These are phyloP conservation scores for Amylostereum areolatum DNA, from an alignment of 1,284 basidiomycete species.

Conservation along the genomic window DNA sequence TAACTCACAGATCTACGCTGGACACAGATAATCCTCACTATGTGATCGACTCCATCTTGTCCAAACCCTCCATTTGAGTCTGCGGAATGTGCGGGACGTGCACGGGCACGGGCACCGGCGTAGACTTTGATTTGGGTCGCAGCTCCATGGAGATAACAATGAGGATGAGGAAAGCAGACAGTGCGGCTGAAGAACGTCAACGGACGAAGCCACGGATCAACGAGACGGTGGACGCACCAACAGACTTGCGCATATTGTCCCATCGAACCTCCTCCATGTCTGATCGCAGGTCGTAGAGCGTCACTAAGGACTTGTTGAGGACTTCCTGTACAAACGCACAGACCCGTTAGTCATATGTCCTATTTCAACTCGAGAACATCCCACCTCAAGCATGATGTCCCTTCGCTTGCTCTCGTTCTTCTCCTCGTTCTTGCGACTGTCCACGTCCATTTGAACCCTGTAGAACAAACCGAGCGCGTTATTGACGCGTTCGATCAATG, in stretches of 20 bases:
- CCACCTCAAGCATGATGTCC: slow-evolving; percentile 86
- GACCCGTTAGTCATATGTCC: not conserved
- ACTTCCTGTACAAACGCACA: slow-evolving; percentile 53
- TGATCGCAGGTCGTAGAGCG: slow-evolving; percentile 80
- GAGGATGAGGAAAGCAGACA: slow-evolving; percentile 58
- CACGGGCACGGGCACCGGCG: slow-evolving; percentile 24
- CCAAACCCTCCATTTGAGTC: slow-evolving; percentile 20
- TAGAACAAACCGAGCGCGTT: not conserved
- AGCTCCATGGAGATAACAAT: slow-evolving; percentile 69
- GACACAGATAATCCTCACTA: slow-evolving; percentile 12
- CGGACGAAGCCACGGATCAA: not conserved
- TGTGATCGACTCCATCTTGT: slow-evolving; percentile 28
- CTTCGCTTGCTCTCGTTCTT: slow-evolving; percentile 82
- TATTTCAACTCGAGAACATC: slow-evolving; percentile 11
- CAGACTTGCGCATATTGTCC: slow-evolving; percentile 85
- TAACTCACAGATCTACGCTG: too few species aligned
- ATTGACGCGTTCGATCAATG: not conserved
- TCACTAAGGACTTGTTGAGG: slow-evolving; percentile 81
- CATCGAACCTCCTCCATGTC: slow-evolving; percentile 87
- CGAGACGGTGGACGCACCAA: slow-evolving; percentile 49
- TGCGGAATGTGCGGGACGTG: slow-evolving; percentile 7
- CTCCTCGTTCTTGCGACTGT: slow-evolving; percentile 91
- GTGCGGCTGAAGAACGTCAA: slow-evolving; percentile 41
- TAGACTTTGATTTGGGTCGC: slow-evolving; percentile 33
- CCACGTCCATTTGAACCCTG: slow-evolving; percentile 94